Conservation (phyloP, 768 basidiomycete genomes). For the Tylopilus subfusipes region DNA sequence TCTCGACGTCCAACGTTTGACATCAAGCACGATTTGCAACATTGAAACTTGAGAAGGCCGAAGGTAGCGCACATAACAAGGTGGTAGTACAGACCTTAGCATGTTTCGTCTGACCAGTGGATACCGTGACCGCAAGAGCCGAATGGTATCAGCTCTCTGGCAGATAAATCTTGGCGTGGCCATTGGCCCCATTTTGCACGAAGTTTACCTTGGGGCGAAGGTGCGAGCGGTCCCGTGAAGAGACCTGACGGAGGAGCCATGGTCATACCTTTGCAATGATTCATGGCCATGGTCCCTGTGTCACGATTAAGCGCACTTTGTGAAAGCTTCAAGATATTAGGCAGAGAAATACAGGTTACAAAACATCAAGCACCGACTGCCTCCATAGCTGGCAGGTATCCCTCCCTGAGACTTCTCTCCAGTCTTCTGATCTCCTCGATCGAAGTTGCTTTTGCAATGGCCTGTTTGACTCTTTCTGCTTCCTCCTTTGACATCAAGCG, state of each 20-base stretch:
- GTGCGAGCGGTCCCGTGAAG: constrained; percentile 31
- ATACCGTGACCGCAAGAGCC: constrained; percentile 23
- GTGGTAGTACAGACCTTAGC: constrained; percentile 39
- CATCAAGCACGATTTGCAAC: constrained; percentile 64
- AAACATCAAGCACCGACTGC: constrained; percentile 65
- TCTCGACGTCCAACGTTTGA: not conserved
- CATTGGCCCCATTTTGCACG: constrained; percentile 61
- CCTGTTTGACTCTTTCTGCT: constrained; percentile 79
- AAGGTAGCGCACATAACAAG: constrained; percentile 41
- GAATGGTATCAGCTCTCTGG: constrained; percentile 67
- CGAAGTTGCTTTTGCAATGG: constrained; percentile 87
- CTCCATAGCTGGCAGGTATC: constrained; percentile 77
- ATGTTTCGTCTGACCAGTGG: not conserved
- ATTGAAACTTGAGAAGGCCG: constrained; percentile 19
- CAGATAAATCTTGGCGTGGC: constrained; percentile 55
- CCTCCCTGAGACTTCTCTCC: constrained; percentile 80
- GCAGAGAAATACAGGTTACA: constrained; percentile 33
- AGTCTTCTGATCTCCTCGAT: constrained; percentile 84
- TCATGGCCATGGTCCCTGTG: not conserved
- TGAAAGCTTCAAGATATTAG: constrained; percentile 17
- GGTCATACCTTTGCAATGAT: not conserved
- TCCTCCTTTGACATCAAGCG: constrained; percentile 91
- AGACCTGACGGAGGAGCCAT: no score
- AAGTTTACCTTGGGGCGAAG: constrained; percentile 60
- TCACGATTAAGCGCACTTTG: not conserved